Base-by-base conservation (phyloP, 768 basidiomycete genomes). In the Grammothele lineata region DNA sequence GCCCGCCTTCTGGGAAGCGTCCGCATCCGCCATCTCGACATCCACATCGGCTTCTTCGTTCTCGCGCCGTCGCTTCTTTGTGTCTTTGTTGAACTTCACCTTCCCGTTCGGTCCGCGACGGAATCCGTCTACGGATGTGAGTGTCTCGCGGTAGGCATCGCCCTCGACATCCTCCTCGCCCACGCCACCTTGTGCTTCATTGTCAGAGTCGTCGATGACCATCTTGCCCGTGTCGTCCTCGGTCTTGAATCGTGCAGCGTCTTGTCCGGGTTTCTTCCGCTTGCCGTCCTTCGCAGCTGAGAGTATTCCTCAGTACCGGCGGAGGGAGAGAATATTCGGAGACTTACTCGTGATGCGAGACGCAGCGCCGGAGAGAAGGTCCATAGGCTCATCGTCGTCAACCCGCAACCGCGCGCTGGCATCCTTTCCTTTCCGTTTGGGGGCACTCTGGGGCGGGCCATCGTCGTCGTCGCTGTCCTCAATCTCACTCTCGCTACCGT, bases 31-130 rank as follows among this genome's bases (percentile, higher is more conserved):
- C 79, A 92, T 85, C 51, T 91, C 87, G 42, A 89, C 71, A 50
- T 87, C 64, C n/a, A 66, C 70, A 30, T 61, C 84, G 41, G 68
- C 72, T 5, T 75, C 80, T 5, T 70, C 71, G 15, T 80, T 80
- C 49, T 82, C 78, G 40, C 87, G 77, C 50, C 92, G 70, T 48
- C 92, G 82, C 66, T 95, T 93, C 67, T 94, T 98, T 30, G 92
- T 97, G 60, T 95, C 86, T 65, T 96, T 97, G 72, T 96, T 91
- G 70, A 98, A 97, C 66, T 92, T 94, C 62, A 98, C 68, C 44
- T 80, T 81, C 5, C 96, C 96, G 51, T 80, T 82, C 1, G 82
- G 72, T 19, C 91, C 89, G 23, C 94, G 81, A 3, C 78, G 86
- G 69, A 92, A 92, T 18, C 94, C 95, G 64, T 97, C 95, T 19